Base-by-base conservation (phyloP, 257 asterid species). In the Leonotis leonurus region DNA sequence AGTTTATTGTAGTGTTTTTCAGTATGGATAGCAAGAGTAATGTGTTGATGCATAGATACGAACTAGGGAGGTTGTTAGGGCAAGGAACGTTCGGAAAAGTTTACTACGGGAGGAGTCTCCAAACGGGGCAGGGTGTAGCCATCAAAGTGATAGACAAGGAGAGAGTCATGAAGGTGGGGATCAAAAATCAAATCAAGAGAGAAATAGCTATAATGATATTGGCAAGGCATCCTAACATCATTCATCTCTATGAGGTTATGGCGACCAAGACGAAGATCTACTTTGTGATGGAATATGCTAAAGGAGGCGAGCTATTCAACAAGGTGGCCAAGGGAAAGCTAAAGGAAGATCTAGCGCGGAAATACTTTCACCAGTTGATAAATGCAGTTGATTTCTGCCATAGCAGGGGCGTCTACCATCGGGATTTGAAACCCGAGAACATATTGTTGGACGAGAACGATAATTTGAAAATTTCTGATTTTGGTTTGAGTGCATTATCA, bases 51-150 rank as follows among this genome's bases (percentile, higher is more conserved):
- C 79, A 81, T 57, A 71, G 76, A 71, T 90, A 87, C 30, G 96
- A 90, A 50, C 14, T 90, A n/a, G 97, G 97, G 32, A 86, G 96
- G 71, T 70, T 87, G 56, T 74, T 90, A 48, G 97, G 97, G 11
- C 90, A 87, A 80, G 97, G 97, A 3, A 81, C 97, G 4, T 90
- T 90, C 57, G 97, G 90, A 0, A 90, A 90, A 80, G 96, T 90
- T 25, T 87, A 75, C 54, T 77, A 78, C 49, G 96, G 75, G 1
- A 80, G 96, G 80, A 82, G 80, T 60, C 32, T 87, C 53, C 70
- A 21, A 39, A 83, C 89, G 0, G 95, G 93, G 40, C 85, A 83
- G 75, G 59, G 85, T 71, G 97, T 87, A 55, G 96, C 97, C 22
- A 83, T 90, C 65, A 90, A 87, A 78, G 87, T 87, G 48, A 75